A percentile compares a stretch with the other conserved stretches of the same genome.
Evolutionary conservation across 2,329 filamentous ascomycete genomes (phyloP).

Genomic region (Diaporthe ilicicola): DNA sequence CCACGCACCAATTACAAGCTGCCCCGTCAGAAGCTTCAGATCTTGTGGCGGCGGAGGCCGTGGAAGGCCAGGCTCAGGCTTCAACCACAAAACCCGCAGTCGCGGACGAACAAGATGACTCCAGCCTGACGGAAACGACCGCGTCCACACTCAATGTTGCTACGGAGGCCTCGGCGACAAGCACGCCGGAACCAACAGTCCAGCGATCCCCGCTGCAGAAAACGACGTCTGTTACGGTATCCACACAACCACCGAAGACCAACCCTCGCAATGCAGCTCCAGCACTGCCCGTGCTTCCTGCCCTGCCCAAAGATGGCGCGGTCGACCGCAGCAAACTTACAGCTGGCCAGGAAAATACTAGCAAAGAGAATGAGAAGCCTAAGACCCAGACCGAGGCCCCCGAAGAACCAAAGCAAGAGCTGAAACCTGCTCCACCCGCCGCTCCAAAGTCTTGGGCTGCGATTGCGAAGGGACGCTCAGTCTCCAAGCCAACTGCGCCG

Average conservation of each 20-base stretch:
- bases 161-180: constrained; percentile 25
- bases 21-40: neutral
- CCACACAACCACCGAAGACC: constrained; percentile 42
- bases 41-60: neutral
- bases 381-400: constrained; percentile 4
- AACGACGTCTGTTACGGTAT: constrained; percentile 32
- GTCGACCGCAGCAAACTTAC: constrained; percentile 41
- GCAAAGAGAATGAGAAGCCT: constrained; percentile 37
- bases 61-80: neutral
- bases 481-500: constrained; percentile 36
- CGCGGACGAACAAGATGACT: constrained; percentile 19
- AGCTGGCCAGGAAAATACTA: constrained; percentile 35
- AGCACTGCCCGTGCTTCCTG: constrained; percentile 57
- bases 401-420: constrained; percentile 34
- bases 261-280: constrained; percentile 47
- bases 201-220: constrained; percentile 3
- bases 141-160: constrained; percentile 19
- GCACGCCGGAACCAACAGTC: constrained; percentile 21
- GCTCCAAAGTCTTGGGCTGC: constrained; percentile 33
- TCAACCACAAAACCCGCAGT: neutral
- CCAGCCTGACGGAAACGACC: constrained; percentile 21
- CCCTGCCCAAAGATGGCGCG: constrained; percentile 50
- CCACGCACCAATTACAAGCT: constrained; percentile 14
- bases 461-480: constrained; percentile 27
- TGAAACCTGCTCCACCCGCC: constrained; percentile 41